Base-by-base conservation (phyloP, 805 yeast genomes). In the Pichia manshurica region DNA sequence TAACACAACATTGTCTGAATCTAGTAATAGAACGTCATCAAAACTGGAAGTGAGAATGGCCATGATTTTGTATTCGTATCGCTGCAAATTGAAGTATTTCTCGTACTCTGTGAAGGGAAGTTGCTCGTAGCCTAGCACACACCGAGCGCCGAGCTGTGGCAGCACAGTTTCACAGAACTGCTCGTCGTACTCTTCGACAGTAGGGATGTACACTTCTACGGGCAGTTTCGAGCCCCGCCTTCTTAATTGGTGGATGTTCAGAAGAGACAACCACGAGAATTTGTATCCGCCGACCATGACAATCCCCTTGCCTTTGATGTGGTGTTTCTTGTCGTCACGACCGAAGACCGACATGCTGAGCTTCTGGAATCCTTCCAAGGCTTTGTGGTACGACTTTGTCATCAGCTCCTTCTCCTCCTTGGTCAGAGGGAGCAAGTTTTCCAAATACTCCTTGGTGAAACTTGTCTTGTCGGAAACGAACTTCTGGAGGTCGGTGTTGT, bases 281-380 rank as follows among this genome's bases (percentile, higher is more conserved):
- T 70, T 59, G 1, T 75, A 78, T 15, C 82, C 77, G 8, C 83
- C 82, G 39, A 77, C 76, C 34, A 76, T 59, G 13, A 77, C 81
- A 28, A 72, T 69, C 2, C 78, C 74, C 43, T 47, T 49, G 9
- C 61, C 60, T 17, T 34, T 19, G 8, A 46, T 39, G 36, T 9
- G 15, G 7, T 15, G 3, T 4, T 13, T 10, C 8, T 22, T 5
- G 23, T 47, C 43, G 41, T 55, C n/a, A 21, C 40, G 56, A 19
- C 68, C 71, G 48, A 63, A 62, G 7, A 47, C 38, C 19, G 56
- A 60, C 20, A 78, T 72, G 44, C 68, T 66, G 4, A 78, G 72
- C 3, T 59, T 49, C 6, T 62, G 17, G 58, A 68, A 36, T 16
- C 46, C 45, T 9, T 19, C 16, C 10, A 42, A 32, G 38, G 41